Base-by-base conservation (phyloP, 2,329 filamentous ascomycete species). In the Fusarium miscanthi region DNA sequence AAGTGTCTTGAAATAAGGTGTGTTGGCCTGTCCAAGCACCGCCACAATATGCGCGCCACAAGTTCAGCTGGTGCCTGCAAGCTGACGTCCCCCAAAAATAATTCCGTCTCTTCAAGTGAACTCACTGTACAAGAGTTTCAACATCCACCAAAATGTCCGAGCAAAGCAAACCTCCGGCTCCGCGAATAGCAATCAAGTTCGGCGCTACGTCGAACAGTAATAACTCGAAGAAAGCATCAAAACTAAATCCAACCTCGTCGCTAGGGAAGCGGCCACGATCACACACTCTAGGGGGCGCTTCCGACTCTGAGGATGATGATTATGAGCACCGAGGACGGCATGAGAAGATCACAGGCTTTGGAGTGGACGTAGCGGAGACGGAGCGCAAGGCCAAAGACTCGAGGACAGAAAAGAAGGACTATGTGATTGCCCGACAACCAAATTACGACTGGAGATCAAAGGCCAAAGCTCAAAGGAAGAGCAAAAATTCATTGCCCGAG, bases 401-500 rank as follows among this genome's bases (percentile, higher is more conserved):
- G 25, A 74, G 68, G 53, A 71, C 72, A n/a, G 70, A 74, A 38
- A 80, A 80, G 66, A 81, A 79, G 66, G 74, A 85, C 12, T 83
- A 89, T 48, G 83, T 93, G 23, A 93, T 94, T 72, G 82, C 85
- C 35, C 82, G 82, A 42, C 84, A 87, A 75, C 81, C 83, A 70
- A 93, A 92, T 80, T 84, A 87, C 59, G 88, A 92, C 81, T 92
- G 90, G 90, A 85, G 87, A 75, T 84, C 86, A 64, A 88, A 90
- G 63, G 81, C 83, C 69, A 84, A 84, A 70, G 85, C 85, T 68
- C 81, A 82, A 69, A 78, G 79, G 41, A 82, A 82, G 63, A 82
- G 87, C 72, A 90, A 85, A 80, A 90, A 88, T 78, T 79, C 87
- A 19, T 82, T 91, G n/a, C 89, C 88, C 11, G 88, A 88, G 69